Conservation (phyloP, 2,329 filamentous ascomycete genomes). For the Macrophomina pseudophaseolina region DNA sequence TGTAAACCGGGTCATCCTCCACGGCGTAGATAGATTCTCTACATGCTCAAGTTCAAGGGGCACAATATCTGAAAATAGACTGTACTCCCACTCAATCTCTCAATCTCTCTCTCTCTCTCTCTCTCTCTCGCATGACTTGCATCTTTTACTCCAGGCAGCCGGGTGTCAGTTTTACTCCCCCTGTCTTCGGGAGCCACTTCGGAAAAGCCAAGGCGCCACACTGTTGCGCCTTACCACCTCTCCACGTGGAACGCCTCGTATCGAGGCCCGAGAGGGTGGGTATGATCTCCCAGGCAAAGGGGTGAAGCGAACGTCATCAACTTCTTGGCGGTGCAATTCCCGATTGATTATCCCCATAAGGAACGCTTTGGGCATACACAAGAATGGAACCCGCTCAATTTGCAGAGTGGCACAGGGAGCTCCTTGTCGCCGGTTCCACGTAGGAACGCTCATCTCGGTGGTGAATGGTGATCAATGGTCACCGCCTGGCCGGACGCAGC, state of each 20-base stretch:
- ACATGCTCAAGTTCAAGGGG: background rate
- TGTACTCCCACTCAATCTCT: too few species aligned
- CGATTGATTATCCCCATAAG: background rate
- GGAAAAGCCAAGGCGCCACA: background rate
- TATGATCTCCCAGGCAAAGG: conserved; percentile 1
- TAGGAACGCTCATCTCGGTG: background rate
- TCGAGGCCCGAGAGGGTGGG: background rate
- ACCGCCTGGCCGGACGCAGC: background rate
- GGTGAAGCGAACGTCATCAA: background rate
- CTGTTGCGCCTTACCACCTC: background rate
- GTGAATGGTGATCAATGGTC: background rate
- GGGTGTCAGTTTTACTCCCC: background rate
- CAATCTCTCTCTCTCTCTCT: background rate
- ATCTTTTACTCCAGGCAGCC: background rate
- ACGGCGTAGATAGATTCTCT: background rate
- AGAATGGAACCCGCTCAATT: background rate
- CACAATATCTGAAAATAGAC: background rate
- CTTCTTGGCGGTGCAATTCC: background rate
- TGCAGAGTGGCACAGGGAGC: too few species aligned
- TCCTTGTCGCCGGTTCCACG: background rate
- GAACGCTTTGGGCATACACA: background rate
- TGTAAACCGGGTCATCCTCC: background rate
- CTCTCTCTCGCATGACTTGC: background rate
- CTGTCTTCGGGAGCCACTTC: background rate
- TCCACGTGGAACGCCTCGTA: background rate